Conservation (phyloP, 2,329 filamentous ascomycete species). For the Botrytis tulipae region DNA sequence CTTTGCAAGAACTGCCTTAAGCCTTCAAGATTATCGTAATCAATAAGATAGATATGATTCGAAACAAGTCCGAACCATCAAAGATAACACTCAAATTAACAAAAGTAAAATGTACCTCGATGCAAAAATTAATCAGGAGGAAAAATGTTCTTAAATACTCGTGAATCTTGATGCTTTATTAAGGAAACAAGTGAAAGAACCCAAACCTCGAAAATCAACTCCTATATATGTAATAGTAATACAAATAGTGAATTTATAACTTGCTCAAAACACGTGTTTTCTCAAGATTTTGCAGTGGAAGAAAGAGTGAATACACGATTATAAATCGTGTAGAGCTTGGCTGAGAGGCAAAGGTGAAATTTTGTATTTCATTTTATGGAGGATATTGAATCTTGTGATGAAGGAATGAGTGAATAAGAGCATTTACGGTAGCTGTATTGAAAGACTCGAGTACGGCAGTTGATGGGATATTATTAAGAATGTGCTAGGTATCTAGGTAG, state of each 20-base stretch:
- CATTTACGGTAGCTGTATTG: neutral
- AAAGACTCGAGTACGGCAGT: neutral
- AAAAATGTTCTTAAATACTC: neutral
- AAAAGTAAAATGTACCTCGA: neutral
- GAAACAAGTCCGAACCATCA: neutral
- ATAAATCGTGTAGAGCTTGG: too few species aligned
- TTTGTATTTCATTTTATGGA: neutral
- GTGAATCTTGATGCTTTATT: neutral
- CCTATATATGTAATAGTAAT: neutral
- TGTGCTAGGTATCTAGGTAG: too few species aligned
- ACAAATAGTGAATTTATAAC: neutral
- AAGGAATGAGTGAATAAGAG: neutral
- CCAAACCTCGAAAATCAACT: neutral
- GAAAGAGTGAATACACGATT: neutral
- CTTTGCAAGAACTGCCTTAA: neutral
- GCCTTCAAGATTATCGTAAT: neutral
- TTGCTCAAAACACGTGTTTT: neutral
- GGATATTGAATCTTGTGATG: neutral
- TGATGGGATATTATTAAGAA: neutral
- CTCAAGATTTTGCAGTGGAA: rapidly evolving
- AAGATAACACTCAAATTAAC: neutral
- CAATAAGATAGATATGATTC: neutral
- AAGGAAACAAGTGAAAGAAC: neutral
- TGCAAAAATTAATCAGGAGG: neutral
- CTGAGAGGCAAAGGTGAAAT: neutral